Evolutionary conservation across 257 asterid genomes (phyloP).

Genomic region (Nicotiana obtusifolia): DNA sequence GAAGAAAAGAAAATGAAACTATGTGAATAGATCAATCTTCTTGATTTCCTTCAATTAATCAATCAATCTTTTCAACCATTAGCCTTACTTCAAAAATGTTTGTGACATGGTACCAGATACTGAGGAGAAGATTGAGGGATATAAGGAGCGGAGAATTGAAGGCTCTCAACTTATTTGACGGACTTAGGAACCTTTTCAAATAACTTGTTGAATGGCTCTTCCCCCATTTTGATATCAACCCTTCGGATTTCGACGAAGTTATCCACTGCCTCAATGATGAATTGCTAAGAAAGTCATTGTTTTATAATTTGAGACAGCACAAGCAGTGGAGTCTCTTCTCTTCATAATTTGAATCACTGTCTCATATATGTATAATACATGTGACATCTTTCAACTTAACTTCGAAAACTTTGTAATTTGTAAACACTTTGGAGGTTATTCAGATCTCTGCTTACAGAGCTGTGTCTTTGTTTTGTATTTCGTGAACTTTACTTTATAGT

Average conservation of each 20-base stretch:
- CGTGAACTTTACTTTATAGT: too few species aligned
- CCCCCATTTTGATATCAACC: neutral
- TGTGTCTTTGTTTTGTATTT: too few species aligned
- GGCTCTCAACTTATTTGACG: constrained; percentile 63
- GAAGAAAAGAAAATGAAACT: neutral
- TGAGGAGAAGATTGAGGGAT: constrained; percentile 80
- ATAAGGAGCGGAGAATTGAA: constrained; percentile 69
- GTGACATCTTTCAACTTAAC: neutral
- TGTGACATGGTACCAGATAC: constrained; percentile 40
- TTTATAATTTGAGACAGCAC: neutral
- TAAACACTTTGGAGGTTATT: neutral
- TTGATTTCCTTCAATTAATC: neutral
- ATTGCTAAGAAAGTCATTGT: neutral
- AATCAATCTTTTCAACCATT: neutral
- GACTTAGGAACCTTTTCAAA: constrained; percentile 61
- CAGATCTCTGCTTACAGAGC: too few species aligned
- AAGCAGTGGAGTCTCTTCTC: neutral
- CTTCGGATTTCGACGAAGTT: neutral
- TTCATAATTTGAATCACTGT: too few species aligned
- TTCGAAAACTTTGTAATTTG: neutral
- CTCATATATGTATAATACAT: neutral
- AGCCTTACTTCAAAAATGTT: neutral
- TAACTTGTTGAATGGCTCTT: constrained; percentile 14
- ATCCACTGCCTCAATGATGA: neutral
- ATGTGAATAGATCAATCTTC: neutral